A percentile compares a stretch with the other conserved stretches of the same genome.
phyloP scores from a whole-genome alignment of 1,284 basidiomycete species.

The Rhodotorula sp. region DNA sequence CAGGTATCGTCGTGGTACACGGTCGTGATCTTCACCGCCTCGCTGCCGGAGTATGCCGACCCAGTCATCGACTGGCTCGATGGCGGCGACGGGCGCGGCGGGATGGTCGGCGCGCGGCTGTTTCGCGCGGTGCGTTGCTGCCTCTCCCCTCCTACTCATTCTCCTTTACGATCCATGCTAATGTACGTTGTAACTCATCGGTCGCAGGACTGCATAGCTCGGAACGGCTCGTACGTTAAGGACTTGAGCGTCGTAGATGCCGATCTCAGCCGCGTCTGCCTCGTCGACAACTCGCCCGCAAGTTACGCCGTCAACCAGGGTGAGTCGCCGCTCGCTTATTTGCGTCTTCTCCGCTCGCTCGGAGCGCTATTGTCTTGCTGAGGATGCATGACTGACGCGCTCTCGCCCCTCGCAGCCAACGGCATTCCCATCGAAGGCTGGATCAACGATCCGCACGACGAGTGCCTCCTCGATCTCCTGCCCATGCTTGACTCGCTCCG shows the following conservation, averaged over 20 bases:
- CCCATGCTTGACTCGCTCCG: slow-evolving; percentile 93
- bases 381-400: background rate
- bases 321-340: slow-evolving; percentile 52
- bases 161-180: too few relatives aligned
- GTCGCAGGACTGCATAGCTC: slow-evolving; percentile 79
- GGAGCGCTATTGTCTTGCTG: too few relatives aligned
- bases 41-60: slow-evolving; percentile 98
- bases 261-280: slow-evolving; percentile 86
- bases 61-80: slow-evolving; percentile 99
- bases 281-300: slow-evolving; percentile 94
- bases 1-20: slow-evolving; percentile 99
- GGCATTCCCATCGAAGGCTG: slow-evolving; percentile 99
- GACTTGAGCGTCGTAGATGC: slow-evolving; percentile 83
- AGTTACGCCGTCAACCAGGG: slow-evolving; percentile 92
- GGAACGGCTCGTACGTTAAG: slow-evolving; percentile 94
- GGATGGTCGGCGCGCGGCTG: slow-evolving; percentile 80
- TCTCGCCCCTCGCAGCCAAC: slow-evolving; percentile 64
- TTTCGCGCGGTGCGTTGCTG: slow-evolving; percentile 77
- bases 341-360: background rate
- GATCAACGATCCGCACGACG: slow-evolving; percentile 96
- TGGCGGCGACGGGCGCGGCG: slow-evolving; percentile 67
- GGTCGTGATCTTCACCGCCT: slow-evolving; percentile 96
- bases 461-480: slow-evolving; percentile 90
- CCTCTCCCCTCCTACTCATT: background rate
- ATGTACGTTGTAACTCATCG: background rate